Evolutionary conservation across 2,329 filamentous ascomycete species (phyloP).

Genomic region (Volutella citrinella): DNA sequence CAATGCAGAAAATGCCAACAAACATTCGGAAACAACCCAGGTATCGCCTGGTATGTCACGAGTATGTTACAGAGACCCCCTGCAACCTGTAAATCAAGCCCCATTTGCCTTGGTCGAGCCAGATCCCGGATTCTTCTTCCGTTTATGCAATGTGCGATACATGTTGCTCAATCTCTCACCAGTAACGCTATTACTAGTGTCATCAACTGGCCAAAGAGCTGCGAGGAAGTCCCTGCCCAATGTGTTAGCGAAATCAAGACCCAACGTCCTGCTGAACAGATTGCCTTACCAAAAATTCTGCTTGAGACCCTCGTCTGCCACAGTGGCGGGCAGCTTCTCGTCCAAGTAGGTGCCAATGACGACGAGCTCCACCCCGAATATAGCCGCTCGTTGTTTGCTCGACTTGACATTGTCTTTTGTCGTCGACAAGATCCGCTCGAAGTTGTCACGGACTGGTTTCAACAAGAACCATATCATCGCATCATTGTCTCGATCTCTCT

Average conservation of each 20-base stretch:
- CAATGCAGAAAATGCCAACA: conserved; percentile 23
- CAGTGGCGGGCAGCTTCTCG: conserved; percentile 39
- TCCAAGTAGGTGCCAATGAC: conserved; percentile 62
- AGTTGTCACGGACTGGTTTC: conserved; percentile 58
- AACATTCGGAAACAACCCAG: conserved; percentile 16
- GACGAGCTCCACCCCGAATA: conserved; percentile 59
- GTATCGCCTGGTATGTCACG: conserved; percentile 14
- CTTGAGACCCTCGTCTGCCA: conserved; percentile 40
- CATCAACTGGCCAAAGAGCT: conserved; percentile 45
- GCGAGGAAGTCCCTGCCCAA: conserved; percentile 41
- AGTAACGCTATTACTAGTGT: conserved; percentile 42
- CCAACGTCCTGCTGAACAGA: too few relatives aligned
- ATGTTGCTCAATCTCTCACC: conserved; percentile 42
- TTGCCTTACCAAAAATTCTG: conserved; percentile 52
- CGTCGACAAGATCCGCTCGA: conserved; percentile 57
- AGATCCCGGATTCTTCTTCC: conserved; percentile 28
- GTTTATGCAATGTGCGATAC: conserved; percentile 39
- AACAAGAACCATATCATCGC: conserved; percentile 49
- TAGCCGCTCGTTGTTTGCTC: conserved; percentile 58
- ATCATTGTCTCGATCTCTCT: conserved; percentile 43
- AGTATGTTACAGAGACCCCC: not conserved
- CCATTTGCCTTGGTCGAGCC: conserved; percentile 31
- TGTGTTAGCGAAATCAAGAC: conserved; percentile 25
- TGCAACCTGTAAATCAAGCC: conserved; percentile 18
- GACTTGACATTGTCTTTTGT: conserved; percentile 62